Percentiles rank a stretch among this genome's conserved stretches.
These are phyloP conservation scores for Amyloporia xantha DNA, from an alignment of 768 basidiomycete species.

Conservation along the genomic window DNA sequence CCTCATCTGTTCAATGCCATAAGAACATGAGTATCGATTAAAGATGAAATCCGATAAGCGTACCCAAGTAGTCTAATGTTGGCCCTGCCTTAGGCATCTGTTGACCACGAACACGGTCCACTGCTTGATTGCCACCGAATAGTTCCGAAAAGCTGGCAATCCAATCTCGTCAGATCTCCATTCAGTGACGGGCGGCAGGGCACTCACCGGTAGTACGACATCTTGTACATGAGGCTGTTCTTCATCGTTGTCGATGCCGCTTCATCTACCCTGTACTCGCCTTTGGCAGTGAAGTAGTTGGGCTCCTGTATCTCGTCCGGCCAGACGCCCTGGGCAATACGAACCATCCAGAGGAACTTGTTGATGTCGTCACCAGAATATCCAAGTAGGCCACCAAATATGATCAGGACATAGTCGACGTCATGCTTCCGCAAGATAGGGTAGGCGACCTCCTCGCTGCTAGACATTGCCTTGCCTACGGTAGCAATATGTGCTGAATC, in stretches of 20 bases:
- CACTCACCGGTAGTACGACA: slow-evolving; percentile 87
- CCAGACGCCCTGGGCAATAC: slow-evolving; percentile 93
- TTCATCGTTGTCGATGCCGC: slow-evolving; percentile 82
- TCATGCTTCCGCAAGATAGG: slow-evolving; percentile 97
- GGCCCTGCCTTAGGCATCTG: slow-evolving; percentile 69
- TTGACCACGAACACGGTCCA: slow-evolving; percentile 89
- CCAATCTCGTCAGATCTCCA: slow-evolving; percentile 2
- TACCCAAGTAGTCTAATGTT: slow-evolving; percentile 83
- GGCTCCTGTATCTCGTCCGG: slow-evolving; percentile 96
- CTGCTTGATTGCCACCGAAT: slow-evolving; percentile 66
- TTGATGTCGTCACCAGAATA: slow-evolving; percentile 99
- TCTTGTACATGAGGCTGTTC: slow-evolving; percentile 98
- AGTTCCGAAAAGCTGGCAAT: slow-evolving; percentile 71
- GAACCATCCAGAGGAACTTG: slow-evolving; percentile 99
- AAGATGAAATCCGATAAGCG: slow-evolving; percentile 2
- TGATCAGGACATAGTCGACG: slow-evolving; percentile 94
- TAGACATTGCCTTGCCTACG: slow-evolving; percentile 97
- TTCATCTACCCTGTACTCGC: slow-evolving; percentile 92
- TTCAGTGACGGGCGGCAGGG: slow-evolving; percentile 1
- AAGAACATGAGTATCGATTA: slow-evolving; percentile 4
- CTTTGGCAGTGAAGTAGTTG: slow-evolving; percentile 86
- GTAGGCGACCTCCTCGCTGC: slow-evolving; percentile 90
- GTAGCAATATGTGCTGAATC: slow-evolving; percentile 89
- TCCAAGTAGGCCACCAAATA: slow-evolving; percentile 93
- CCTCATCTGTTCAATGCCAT: slow-evolving; percentile 63